Conservation (phyloP, 2,329 filamentous ascomycete genomes). For the Hymenoscyphus repandus region DNA sequence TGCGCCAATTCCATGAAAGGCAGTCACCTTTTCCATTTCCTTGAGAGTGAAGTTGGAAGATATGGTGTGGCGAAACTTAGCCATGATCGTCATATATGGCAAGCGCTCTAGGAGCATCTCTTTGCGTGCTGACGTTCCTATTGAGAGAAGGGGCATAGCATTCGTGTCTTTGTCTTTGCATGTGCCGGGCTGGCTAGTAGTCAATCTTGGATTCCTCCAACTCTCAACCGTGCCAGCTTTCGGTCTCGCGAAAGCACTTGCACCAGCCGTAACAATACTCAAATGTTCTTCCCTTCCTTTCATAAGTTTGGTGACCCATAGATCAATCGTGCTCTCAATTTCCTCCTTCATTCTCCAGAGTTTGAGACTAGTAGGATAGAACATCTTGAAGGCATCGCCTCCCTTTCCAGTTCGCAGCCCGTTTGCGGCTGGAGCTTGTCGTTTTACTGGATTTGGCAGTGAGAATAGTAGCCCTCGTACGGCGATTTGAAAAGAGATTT, state of each 20-base stretch:
- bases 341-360: slow-evolving; percentile 83
- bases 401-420: slow-evolving; percentile 33
- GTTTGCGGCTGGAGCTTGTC: slow-evolving; percentile 40
- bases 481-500: slow-evolving; percentile 88
- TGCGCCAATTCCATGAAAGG: slow-evolving; percentile 33
- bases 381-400: slow-evolving; percentile 77
- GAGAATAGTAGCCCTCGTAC: slow-evolving; percentile 82
- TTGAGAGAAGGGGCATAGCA: slow-evolving; percentile 44
- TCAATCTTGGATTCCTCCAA: slow-evolving; percentile 27
- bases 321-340: slow-evolving; percentile 65
- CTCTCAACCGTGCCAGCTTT: slow-evolving; percentile 31
- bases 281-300: slow-evolving; percentile 42
- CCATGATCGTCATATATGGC: slow-evolving; percentile 74
- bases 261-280: slow-evolving; percentile 40
- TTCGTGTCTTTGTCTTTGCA: slow-evolving; percentile 23
- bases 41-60: slow-evolving; percentile 31
- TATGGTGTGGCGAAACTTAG: slow-evolving; percentile 28
- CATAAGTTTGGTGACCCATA: slow-evolving; percentile 59
- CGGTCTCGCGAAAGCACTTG: slow-evolving; percentile 44
- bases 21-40: slow-evolving; percentile 34
- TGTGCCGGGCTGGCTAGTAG: slow-evolving; percentile 2
- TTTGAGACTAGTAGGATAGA: slow-evolving; percentile 79
- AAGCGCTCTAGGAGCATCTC: slow-evolving; percentile 81
- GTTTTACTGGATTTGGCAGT: slow-evolving; percentile 79
- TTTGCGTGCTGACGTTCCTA: slow-evolving; percentile 57